Evolutionary conservation across 164 flowering plant species (phyloP).

Genomic region (Buxus sempervirens): DNA sequence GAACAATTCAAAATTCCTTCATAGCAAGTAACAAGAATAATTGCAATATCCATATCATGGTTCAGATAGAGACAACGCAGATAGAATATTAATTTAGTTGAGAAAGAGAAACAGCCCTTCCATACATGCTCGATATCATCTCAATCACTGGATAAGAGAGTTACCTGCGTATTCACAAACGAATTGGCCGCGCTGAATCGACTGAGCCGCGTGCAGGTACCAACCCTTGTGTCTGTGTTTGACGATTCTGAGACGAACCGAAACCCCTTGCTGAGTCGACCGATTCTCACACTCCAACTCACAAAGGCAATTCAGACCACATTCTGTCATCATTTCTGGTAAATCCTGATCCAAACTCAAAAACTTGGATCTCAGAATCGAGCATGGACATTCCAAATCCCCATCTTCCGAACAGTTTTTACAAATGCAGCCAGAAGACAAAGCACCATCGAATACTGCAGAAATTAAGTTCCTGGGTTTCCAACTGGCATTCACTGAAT

Average conservation of each 20-base stretch:
- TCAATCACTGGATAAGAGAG: neutral
- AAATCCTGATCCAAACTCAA: slow-evolving; percentile 9
- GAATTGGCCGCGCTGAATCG: slow-evolving; percentile 50
- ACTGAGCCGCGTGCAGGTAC: slow-evolving; percentile 67
- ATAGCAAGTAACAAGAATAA: too few species aligned
- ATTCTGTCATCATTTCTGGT: slow-evolving; percentile 43
- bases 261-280: slow-evolving; percentile 59
- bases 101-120: too few species aligned
- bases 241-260: slow-evolving; percentile 54
- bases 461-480: slow-evolving; percentile 7
- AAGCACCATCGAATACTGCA: slow-evolving; percentile 6
- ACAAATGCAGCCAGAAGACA: slow-evolving; percentile 50
- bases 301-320: slow-evolving; percentile 70
- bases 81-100: too few species aligned
- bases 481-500: neutral
- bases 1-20: too few species aligned
- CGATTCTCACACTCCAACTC: slow-evolving; percentile 58
- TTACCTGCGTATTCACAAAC: slow-evolving; percentile 88
- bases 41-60: too few species aligned
- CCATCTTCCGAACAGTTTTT: slow-evolving; percentile 24
- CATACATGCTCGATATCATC: too few species aligned
- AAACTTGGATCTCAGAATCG: slow-evolving; percentile 4
- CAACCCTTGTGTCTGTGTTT: slow-evolving; percentile 65
- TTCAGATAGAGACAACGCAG: too few species aligned
- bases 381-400: slow-evolving; percentile 39